phyloP scores from a whole-genome alignment of 345 rosid genomes.

The Pistacia integerrima region DNA sequence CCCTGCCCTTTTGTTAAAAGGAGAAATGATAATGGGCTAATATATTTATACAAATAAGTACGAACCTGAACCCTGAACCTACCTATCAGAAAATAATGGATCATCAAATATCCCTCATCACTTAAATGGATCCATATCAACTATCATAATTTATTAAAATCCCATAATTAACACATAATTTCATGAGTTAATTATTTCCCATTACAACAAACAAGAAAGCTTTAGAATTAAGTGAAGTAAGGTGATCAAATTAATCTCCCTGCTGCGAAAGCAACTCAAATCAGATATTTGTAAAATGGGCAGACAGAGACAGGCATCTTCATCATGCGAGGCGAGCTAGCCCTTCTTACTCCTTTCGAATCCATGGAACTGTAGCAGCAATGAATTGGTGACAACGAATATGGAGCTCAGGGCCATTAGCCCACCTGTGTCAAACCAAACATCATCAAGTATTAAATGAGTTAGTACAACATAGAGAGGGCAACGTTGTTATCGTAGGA shows the following conservation, averaged over 20 bases:
- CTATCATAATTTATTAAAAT: neutral
- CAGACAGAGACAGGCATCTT: neutral
- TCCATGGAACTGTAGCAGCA: slow-evolving; percentile 69
- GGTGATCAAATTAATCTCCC: neutral
- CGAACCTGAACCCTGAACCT: no score
- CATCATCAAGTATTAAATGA: neutral
- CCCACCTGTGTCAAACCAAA: slow-evolving; percentile 60
- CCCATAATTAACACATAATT: neutral
- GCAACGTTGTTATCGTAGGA: neutral
- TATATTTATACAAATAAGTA: no score
- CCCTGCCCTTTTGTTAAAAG: no score
- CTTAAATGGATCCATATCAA: neutral
- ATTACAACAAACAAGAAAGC: neutral
- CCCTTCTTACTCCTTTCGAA: slow-evolving; percentile 31
- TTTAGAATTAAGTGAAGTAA: no score
- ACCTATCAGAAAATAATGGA: no score
- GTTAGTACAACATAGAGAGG: neutral
- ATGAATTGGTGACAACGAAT: slow-evolving; percentile 82
- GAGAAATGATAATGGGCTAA: no score
- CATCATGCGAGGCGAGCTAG: neutral
- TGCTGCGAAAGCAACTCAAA: neutral
- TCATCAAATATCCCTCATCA: no score
- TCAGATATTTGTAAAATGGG: neutral
- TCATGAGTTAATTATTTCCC: neutral
- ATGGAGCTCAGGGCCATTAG: slow-evolving; percentile 94